Evolutionary conservation across 2,329 filamentous ascomycete genomes (phyloP), one percentile per base, ranked within the genome.

Genomic region (Aureobasidium sp.): DNA sequence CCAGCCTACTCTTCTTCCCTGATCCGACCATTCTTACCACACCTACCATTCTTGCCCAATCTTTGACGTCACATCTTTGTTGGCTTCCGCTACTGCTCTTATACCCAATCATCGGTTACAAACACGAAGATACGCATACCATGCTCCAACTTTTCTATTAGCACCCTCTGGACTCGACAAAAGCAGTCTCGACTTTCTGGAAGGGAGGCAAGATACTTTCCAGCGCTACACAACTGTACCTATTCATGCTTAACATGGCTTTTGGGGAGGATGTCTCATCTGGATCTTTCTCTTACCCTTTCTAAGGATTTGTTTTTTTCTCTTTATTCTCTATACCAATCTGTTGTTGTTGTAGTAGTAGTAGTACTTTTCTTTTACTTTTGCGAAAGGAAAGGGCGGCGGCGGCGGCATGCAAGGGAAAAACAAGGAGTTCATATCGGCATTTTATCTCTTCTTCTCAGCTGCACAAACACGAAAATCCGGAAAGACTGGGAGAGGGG

Each of bases 1-100:
- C 19, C 63, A 65, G 39, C 57, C 53, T 14, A 42, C 40, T 5
- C 47, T 63, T n/a, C 44, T 62, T 14, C 57, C 57, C 14, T 60
- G 57, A 60, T 60, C 54, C 24, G 17, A 33, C 27, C 29, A 57
- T 57, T 27, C 39, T 57, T 45, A 39, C 12, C 42, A 33, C 33
- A 37, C 27, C 37, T 58, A 48, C 54, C 31, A n/a, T 50, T 60
- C 57, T 60, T 60, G 57, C 50, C 19, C 44, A 59, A 47, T 60
- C 22, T 60, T 49, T 60, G 42, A 47, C 54, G 24, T 48, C 54
- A 35, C 40, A 27, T 37, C 42, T 27, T 58, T 58, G 54, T 48
- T 39, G 53, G 27, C 15, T 39, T 57, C 5, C 45, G 45, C 54
- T 40, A 29, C 53, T 45, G 27, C 37, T 45, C 6, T 35, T 24